Conservation (phyloP, 805 yeast species). For the Saccharomyces jurei region DNA sequence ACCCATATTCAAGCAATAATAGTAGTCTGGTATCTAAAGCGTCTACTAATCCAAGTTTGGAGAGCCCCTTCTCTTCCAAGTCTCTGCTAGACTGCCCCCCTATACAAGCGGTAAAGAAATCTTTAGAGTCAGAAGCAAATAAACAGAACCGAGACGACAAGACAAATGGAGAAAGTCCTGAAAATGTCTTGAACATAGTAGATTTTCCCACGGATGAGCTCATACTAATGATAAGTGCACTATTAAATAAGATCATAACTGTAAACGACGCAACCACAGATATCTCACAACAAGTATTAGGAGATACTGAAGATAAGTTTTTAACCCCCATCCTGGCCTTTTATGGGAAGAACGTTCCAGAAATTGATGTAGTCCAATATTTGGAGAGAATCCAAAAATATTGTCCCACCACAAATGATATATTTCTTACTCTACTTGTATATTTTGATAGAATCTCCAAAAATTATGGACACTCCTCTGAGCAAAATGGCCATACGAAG, state of each 20-base stretch:
- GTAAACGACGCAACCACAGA: conserved; percentile 3
- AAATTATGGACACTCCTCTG: not conserved
- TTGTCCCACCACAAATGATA: conserved; percentile 97
- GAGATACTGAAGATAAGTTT: conserved; percentile 42
- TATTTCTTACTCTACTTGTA: conserved; percentile 78
- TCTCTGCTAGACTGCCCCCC: not conserved
- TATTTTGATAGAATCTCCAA: conserved; percentile 92
- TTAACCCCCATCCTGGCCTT: conserved; percentile 59
- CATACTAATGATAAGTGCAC: not conserved
- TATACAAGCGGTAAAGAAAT: not conserved
- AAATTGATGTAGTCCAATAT: conserved; percentile 82
- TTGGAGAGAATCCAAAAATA: conserved; percentile 84
- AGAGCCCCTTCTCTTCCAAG: not conserved
- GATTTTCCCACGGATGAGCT: not conserved
- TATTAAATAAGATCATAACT: conserved; percentile 5
- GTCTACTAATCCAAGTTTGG: not conserved
- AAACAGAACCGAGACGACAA: not conserved
- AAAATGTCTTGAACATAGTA: not conserved
- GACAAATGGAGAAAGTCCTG: not conserved
- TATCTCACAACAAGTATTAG: not conserved
- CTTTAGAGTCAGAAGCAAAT: not conserved
- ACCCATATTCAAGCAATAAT: not conserved
- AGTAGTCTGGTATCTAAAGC: not conserved
- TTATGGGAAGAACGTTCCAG: conserved; percentile 94
- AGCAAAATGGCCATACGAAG: conserved; percentile 5